Percentiles rank a stretch among this genome's conserved stretches.
Conservation (phyloP, 1,139 yeast species). For the Komagataea norvegica region DNA sequence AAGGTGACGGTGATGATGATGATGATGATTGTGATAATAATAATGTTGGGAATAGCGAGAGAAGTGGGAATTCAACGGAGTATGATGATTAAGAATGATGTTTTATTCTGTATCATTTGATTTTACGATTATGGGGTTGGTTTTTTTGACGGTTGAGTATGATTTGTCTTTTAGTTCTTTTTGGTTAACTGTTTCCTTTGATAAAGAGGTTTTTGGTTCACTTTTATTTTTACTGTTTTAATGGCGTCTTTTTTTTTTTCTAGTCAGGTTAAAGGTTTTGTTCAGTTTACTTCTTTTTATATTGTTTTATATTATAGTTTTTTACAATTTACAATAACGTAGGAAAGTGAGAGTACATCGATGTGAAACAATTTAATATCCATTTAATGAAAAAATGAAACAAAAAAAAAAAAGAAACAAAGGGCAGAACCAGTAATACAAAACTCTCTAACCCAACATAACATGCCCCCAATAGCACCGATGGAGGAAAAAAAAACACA, state of each 20-base stretch:
- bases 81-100: constrained; percentile 2
- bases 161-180: background rate
- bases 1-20: background rate
- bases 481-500: too few species aligned
- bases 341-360: too few species aligned
- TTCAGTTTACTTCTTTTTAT: too few species aligned
- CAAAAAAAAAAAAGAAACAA: background rate
- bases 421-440: background rate
- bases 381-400: background rate
- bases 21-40: background rate
- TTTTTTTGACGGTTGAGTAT: background rate
- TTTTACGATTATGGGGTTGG: background rate
- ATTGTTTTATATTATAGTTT: too few species aligned
- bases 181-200: too few species aligned
- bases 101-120: background rate
- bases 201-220: too few species aligned
- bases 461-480: background rate
- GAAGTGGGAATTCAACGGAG: constrained; percentile 6
- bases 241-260: too few species aligned
- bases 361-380: too few species aligned
- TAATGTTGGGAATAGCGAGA: background rate
- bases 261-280: too few species aligned
- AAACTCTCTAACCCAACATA: background rate
- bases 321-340: too few species aligned
- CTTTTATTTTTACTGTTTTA: too few species aligned